Base-by-base conservation (phyloP, 2,329 filamentous ascomycete genomes). In the Tympanopsis confertula region DNA sequence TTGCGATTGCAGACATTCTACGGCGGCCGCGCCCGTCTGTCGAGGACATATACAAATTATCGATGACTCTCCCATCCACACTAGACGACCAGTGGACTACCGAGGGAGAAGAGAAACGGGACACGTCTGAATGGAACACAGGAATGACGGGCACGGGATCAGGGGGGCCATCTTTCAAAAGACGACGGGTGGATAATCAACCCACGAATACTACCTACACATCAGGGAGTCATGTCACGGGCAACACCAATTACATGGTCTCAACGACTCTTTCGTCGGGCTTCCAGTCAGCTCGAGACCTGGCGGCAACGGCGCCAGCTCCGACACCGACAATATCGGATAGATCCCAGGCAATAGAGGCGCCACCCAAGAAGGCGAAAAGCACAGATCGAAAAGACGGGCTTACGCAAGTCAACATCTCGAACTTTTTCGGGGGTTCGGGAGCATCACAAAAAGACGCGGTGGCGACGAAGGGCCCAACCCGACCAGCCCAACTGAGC, bases 1-100 rank as follows among this genome's bases (percentile, higher is more conserved):
- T 63, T 35, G 66, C 67, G 19, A 66, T 82, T 12, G 68, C 74
- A 13, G 63, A 61, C 35, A 81, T 80, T 20, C 57, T 82, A 68
- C 73, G 24, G 49, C 57, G 20, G 44, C 53, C 26, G 45, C 54
- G 36, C 50, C 58, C 38, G 50, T 71, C 43, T 40, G 54, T 10
- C 51, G 61, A 10, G 15, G 15, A 18, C 30, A 33, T 33, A 15
- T 15, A 12, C 7, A 18, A 13, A 35, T 47, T 46, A 18, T 48
- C 45, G 4, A 26, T 40, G 7, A 39, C 37, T 13, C 50, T 67
- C 15, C 30, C 30, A 13, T 33, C 30, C 12, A 13, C 15, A 18
- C 30, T 13, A 10, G 30, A 33, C 15, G 30, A 33, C 15, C 30
- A 17, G 15, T 33, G 30, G 30, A 33, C 30, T 7, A 15, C 30